phyloP scores from a whole-genome alignment of 257 asterid genomes.

The Ehretia macrophylla region DNA sequence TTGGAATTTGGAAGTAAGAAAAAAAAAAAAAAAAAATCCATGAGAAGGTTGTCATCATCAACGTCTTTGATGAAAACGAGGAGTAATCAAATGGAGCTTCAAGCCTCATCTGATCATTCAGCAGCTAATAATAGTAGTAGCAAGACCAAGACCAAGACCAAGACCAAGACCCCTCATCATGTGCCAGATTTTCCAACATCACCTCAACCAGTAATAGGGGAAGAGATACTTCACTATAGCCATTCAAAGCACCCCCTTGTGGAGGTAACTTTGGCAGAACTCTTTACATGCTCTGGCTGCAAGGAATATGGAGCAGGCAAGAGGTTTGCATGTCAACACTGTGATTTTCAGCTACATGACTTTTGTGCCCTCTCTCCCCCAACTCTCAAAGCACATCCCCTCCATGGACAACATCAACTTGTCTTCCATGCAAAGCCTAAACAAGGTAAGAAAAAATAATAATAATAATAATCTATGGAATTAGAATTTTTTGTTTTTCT shows the following conservation, averaged over 20 bases:
- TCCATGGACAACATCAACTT: constrained; percentile 82
- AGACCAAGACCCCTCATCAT: constrained; percentile 5
- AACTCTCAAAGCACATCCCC: constrained; percentile 50
- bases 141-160: not conserved
- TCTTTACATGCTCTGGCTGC: constrained; percentile 64
- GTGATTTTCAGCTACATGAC: constrained; percentile 75
- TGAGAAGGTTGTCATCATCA: too few relatives aligned
- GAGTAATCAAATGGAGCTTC: too few relatives aligned
- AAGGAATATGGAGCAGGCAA: constrained; percentile 77
- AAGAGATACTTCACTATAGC: constrained; percentile 47
- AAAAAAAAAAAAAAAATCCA: too few relatives aligned
- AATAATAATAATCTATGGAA: too few relatives aligned
- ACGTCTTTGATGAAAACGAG: too few relatives aligned
- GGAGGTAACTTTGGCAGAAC: constrained; percentile 36
- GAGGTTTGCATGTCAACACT: constrained; percentile 59
- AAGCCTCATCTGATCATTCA: too few relatives aligned
- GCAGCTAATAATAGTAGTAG: too few relatives aligned
- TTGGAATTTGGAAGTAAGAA: not conserved
- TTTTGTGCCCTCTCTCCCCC: constrained; percentile 67
- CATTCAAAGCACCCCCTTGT: constrained; percentile 69
- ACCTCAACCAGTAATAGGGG: constrained; percentile 35
- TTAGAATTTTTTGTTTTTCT: too few relatives aligned
- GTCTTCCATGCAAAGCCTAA: constrained; percentile 63
- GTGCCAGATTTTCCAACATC: constrained; percentile 48
- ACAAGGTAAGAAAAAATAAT: constrained; percentile 49